Evolutionary conservation across 2,329 filamentous ascomycete genomes (phyloP).

Genomic region (Chalaropsis thielavioides): DNA sequence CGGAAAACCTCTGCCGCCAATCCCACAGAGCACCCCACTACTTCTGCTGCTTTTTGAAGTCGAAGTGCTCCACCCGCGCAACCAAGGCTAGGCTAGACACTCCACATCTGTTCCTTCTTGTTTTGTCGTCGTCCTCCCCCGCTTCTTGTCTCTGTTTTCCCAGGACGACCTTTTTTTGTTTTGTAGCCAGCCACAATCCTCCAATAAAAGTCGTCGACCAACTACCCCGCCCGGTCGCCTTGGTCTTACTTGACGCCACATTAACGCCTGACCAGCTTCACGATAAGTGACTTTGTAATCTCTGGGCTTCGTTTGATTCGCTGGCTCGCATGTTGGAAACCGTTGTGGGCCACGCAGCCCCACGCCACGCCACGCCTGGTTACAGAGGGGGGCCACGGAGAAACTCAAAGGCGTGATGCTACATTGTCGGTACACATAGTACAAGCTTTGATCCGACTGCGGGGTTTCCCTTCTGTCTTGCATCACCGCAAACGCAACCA

Average conservation of each 20-base stretch:
- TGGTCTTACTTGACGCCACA: not conserved
- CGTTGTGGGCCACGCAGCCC: not conserved
- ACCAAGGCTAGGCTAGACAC: not conserved
- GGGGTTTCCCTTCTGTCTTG: not conserved
- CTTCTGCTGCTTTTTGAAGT: not conserved
- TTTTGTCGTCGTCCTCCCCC: not conserved
- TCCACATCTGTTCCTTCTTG: not conserved
- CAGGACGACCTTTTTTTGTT: not conserved
- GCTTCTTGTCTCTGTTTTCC: conserved; percentile 1
- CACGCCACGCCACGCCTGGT: not conserved
- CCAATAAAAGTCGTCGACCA: not conserved
- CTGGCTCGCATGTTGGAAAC: too few relatives aligned
- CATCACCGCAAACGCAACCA: not conserved
- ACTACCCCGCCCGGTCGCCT: not conserved
- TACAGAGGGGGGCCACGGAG: not conserved
- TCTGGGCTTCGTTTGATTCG: not conserved
- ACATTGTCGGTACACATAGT: not conserved
- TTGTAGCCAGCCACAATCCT: not conserved
- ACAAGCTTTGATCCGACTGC: conserved; percentile 4
- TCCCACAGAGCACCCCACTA: not conserved
- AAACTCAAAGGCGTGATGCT: not conserved
- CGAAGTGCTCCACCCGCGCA: not conserved
- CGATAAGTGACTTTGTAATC: not conserved
- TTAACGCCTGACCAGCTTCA: not conserved
- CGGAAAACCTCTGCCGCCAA: not conserved